These are phyloP conservation scores for Cordyceps cateniannulata DNA, from an alignment of 2,329 filamentous ascomycete species.

Conservation along the genomic window DNA sequence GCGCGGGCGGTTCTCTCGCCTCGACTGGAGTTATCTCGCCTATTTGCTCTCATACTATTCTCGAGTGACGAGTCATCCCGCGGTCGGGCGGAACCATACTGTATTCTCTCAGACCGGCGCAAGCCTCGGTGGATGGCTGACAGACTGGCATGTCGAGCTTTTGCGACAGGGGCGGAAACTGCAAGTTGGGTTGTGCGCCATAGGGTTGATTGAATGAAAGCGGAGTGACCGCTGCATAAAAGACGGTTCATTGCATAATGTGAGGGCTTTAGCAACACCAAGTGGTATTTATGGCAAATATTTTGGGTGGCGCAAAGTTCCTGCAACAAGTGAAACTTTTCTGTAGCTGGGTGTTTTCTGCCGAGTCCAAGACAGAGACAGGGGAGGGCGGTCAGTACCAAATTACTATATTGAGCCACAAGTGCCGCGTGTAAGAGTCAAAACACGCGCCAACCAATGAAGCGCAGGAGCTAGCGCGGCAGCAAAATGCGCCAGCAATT, in stretches of 20 bases:
- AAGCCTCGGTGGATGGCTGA: constrained; percentile 66
- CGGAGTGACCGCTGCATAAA: constrained; percentile 9
- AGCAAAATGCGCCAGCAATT: neutral
- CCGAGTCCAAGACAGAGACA: neutral
- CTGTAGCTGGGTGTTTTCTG: neutral
- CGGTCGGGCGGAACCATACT: constrained; percentile 19
- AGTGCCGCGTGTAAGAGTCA: neutral
- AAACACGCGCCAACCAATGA: neutral
- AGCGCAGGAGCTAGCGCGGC: neutral
- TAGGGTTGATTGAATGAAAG: neutral
- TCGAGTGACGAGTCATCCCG: neutral
- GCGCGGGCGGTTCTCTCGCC: constrained; percentile 21
- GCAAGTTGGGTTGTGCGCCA: neutral
- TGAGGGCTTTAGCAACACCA: neutral
- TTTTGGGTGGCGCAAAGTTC: neutral
- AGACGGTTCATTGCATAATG: constrained; percentile 17
- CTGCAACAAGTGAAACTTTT: neutral
- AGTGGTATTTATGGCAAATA: neutral
- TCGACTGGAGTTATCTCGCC: neutral
- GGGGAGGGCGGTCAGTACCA: neutral
- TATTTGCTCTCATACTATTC: neutral
- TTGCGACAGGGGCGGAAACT: neutral
- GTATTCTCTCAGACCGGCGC: constrained; percentile 38
- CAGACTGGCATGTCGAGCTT: constrained; percentile 33
- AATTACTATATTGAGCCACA: neutral